These are phyloP conservation scores for Paspalum vaginatum DNA, from an alignment of 176 grass and related monocot genomes.

Conservation along the genomic window DNA sequence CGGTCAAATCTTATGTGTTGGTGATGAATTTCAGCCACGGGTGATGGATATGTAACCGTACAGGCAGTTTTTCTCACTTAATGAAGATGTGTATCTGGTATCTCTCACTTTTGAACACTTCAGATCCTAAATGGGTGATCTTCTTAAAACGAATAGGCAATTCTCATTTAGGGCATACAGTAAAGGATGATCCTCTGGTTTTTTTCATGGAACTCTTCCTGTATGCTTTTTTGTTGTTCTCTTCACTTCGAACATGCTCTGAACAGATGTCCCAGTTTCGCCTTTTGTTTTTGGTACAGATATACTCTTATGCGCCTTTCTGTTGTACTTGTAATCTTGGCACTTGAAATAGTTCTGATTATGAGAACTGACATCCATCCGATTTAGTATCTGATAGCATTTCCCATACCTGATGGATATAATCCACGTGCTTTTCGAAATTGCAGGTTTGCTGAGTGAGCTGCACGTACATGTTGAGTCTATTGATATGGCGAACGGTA, in stretches of 20 bases:
- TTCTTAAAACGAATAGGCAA: neutral
- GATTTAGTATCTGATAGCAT: neutral
- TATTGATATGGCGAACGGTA: slow-evolving; percentile 92
- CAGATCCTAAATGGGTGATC: neutral
- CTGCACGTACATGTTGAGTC: slow-evolving; percentile 89
- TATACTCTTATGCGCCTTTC: neutral
- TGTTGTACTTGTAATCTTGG: neutral
- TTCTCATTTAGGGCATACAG: too few relatives aligned
- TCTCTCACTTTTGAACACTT: neutral
- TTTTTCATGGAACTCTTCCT: too few relatives aligned
- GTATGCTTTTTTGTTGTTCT: neutral
- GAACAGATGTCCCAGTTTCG: neutral
- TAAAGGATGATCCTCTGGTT: too few relatives aligned
- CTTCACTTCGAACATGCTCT: neutral
- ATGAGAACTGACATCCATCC: neutral
- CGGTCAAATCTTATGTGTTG: neutral
- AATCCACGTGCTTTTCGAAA: slow-evolving; percentile 10
- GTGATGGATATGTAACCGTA: neutral
- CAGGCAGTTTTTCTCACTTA: neutral
- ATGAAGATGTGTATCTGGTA: neutral
- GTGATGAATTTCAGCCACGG: neutral
- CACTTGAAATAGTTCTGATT: slow-evolving; percentile 7
- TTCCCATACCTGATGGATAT: slow-evolving; percentile 11
- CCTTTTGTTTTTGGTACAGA: neutral
- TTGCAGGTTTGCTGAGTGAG: slow-evolving; percentile 74